These are phyloP conservation scores for Phalaenopsis equestris DNA, from an alignment of 106 monocot genomes.

Conservation along the genomic window DNA sequence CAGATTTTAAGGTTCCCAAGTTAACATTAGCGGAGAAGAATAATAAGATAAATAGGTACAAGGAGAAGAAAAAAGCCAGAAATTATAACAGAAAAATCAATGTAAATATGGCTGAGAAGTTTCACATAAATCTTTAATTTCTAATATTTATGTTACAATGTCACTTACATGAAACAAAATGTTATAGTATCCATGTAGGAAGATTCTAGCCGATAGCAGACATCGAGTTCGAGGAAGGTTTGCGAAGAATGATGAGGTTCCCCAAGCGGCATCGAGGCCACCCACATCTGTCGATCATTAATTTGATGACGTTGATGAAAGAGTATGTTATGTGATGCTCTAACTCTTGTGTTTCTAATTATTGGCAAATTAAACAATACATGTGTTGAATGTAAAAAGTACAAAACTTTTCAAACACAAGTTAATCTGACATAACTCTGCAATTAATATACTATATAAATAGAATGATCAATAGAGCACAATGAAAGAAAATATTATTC, in stretches of 20 bases:
- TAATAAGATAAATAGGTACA: conserved; percentile 66
- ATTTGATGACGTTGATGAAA: conserved; percentile 44
- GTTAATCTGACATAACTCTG: no score
- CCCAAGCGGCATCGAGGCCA: conserved; percentile 25
- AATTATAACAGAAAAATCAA: conserved; percentile 94
- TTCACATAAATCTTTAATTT: neutral
- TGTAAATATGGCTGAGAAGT: conserved; percentile 18
- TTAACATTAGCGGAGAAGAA: conserved; percentile 62
- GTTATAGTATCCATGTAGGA: conserved; percentile 77
- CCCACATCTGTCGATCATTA: conserved; percentile 20
- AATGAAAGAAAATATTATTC: neutral
- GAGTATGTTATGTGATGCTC: neutral
- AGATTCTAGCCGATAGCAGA: conserved; percentile 77
- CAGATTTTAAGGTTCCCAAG: conserved; percentile 42
- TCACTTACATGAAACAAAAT: neutral
- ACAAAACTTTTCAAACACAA: neutral
- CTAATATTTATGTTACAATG: no score
- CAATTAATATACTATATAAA: no score
- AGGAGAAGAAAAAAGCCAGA: conserved; percentile 65
- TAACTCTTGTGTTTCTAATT: neutral
- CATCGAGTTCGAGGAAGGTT: conserved; percentile 80
- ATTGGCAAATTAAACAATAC: no score
- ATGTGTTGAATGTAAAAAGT: no score
- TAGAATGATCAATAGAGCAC: no score
- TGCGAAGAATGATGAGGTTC: conserved; percentile 70